Base-by-base conservation (phyloP, 768 basidiomycete species). In the Kwoniella pini region DNA sequence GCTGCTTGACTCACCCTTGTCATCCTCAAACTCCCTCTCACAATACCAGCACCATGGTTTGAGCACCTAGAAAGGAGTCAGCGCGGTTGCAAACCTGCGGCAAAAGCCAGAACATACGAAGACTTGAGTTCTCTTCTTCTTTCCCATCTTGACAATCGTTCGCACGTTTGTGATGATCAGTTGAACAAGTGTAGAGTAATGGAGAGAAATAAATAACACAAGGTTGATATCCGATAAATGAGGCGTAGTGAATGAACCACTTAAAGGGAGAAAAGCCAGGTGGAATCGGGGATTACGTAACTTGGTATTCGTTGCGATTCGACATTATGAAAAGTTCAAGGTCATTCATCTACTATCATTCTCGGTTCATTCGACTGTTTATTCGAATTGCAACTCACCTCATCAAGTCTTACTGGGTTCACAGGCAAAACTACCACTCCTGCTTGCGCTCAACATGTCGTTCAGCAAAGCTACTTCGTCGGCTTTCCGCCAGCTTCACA, bases 11-110 rank as follows among this genome's bases (percentile, higher is more conserved):
- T 19, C 48, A 91, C 94, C 94, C 81, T 97, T 98, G 80, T 97
- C 94, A 84, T 99, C 96, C 80, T 98, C 94, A 71, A 99, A 99
- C 80, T 96, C 95, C 76, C 95, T 86, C 80, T 98, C 94, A 82
- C 93, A 98, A 79, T 98, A 98, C 94, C 94, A 97, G 81, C 94
- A 97, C 92, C 94, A 96, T n/a, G 77, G 77, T 61, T 78, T 78
- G 59, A 78, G 62, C 12, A 74, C 74, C 75, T 74, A 46, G 19
- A n/a, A 40, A 1, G 22, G 26, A 19, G 44, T 24, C 49, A 21
- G 33, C 31, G 44, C 1, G 30, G 21, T 1, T 15, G 10, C 22
- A 11, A 33, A 15, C 22, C 3, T 12, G n/a, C 50, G 13, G 5
- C 12, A n/a, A 45, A 13, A 19, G 13, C 28, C 3, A 6, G 44